Evolutionary conservation across 768 basidiomycete species (phyloP).

Genomic region (Cystobasidium onofrii): DNA sequence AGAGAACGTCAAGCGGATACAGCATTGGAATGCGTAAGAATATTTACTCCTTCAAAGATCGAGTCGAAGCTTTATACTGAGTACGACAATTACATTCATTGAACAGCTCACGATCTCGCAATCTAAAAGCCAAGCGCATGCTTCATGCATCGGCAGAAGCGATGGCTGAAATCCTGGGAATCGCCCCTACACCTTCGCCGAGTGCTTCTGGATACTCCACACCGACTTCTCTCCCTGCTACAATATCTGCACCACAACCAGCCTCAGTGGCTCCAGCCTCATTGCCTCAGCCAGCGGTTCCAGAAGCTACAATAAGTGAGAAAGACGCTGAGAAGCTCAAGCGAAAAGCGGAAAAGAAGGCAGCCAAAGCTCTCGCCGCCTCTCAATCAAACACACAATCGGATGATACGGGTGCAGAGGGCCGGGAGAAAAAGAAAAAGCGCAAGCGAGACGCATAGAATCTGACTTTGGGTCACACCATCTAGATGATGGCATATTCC

Average conservation of each 20-base stretch:
- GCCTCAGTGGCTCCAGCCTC: neutral
- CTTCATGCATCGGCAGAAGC: slow-evolving; percentile 34
- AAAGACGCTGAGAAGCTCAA: slow-evolving; percentile 2
- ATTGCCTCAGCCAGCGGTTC: neutral
- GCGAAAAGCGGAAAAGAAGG: slow-evolving; percentile 1
- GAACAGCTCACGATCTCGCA: neutral
- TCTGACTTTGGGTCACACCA: too few species aligned
- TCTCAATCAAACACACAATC: neutral
- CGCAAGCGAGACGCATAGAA: slow-evolving; percentile 11
- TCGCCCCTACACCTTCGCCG: slow-evolving; percentile 32
- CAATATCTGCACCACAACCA: neutral
- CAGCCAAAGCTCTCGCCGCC: neutral
- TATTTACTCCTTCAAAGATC: too few species aligned
- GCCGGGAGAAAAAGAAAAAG: slow-evolving; percentile 17
- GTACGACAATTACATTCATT: neutral
- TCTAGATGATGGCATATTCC: neutral
- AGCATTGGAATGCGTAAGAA: slow-evolving; percentile 12
- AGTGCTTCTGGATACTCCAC: slow-evolving; percentile 14
- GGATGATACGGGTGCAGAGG: neutral
- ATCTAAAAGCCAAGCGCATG: slow-evolving; percentile 40
- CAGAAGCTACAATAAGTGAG: neutral
- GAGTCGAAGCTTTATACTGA: too few species aligned
- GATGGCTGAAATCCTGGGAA: slow-evolving; percentile 41
- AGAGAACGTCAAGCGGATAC: neutral
- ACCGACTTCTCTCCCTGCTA: neutral